Percentiles rank a stretch among this genome's conserved stretches.
Conservation (phyloP, 2,329 filamentous ascomycete species). For the Leptographium flavum region DNA sequence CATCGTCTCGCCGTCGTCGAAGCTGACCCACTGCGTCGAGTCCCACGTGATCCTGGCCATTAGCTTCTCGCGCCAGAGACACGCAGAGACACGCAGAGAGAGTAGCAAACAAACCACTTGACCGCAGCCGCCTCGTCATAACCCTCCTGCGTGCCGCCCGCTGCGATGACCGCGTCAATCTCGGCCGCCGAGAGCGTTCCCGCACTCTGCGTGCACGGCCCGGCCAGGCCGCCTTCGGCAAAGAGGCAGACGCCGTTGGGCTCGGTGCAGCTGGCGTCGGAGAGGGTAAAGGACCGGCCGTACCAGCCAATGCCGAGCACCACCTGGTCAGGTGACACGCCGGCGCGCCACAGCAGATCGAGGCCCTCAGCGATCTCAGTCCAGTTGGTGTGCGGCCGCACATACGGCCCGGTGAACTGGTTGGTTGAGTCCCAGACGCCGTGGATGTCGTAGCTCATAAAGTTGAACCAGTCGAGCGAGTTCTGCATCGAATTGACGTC, state of each 20-base stretch:
- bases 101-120: too few relatives aligned
- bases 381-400: conserved; percentile 29
- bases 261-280: conserved; percentile 12
- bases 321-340: conserved; percentile 26
- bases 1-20: too few relatives aligned
- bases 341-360: conserved; percentile 31
- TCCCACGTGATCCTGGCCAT: too few relatives aligned
- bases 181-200: too few relatives aligned
- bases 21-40: too few relatives aligned
- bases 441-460: conserved; percentile 21
- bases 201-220: conserved; percentile 6
- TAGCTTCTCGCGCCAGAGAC: too few relatives aligned
- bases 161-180: too few relatives aligned
- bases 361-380: conserved; percentile 27
- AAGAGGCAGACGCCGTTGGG: conserved; percentile 16
- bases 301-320: conserved; percentile 30
- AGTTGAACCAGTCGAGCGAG: conserved; percentile 9
- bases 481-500: conserved; percentile 12
- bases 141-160: too few relatives aligned
- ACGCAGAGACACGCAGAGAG: too few relatives aligned
- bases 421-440: conserved; percentile 22
- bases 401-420: conserved; percentile 14
- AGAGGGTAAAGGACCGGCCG: conserved; percentile 15
- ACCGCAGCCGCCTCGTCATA: too few relatives aligned
- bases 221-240: conserved; percentile 9